Base-by-base conservation (phyloP, 2,329 filamentous ascomycete species). In the Seiridium unicorne region DNA sequence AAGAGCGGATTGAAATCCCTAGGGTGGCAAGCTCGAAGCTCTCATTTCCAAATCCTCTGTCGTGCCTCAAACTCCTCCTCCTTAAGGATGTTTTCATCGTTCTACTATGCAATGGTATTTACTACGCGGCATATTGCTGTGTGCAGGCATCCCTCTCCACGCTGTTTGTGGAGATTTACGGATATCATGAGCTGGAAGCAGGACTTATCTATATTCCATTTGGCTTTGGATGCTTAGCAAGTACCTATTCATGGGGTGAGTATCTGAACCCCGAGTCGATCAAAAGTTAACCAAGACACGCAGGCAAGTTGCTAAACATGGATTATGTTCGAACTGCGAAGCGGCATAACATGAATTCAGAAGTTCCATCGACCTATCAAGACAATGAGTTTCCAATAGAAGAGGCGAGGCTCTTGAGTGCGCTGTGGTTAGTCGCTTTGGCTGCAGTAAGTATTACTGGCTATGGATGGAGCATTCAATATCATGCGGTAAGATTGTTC, bases 91-190 rank as follows among this genome's bases (percentile, higher is more conserved):
- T 63, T 1, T 59, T 61, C 18, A 61, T 60, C 31, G 36, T 64
- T 5, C 55, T 63, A 10, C 44, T 69, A 9, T 65, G 62, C 36
- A 66, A 68, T 44, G 67, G 64, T 4, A 66, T 68, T n/a, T 65
- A 63, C 51, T 69, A 69, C 35, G 62, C 63, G 11, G 62, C 64
- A 2, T 66, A 64, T 44, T 61, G 65, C 38, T 64, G 64, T 31
- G 55, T 63, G 10, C 65, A 68, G 49, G 63, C 64, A 8, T 67
- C 67, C 0, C 61, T 69, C 2, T 67, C 66, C 2, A 59, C 62
- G 3, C 44, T 66, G 1, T 67, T 69, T 55, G 63, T 67, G 7
- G 44, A 66, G 5, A 46, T 65, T 1, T 69, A 69, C 40, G 61
- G 59, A 3, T 65, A 63, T 26, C 9, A 57, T n/a, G 63, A 64